Base-by-base conservation (phyloP, 352 stramenopile genomes). In the Globisporangium lucens region DNA sequence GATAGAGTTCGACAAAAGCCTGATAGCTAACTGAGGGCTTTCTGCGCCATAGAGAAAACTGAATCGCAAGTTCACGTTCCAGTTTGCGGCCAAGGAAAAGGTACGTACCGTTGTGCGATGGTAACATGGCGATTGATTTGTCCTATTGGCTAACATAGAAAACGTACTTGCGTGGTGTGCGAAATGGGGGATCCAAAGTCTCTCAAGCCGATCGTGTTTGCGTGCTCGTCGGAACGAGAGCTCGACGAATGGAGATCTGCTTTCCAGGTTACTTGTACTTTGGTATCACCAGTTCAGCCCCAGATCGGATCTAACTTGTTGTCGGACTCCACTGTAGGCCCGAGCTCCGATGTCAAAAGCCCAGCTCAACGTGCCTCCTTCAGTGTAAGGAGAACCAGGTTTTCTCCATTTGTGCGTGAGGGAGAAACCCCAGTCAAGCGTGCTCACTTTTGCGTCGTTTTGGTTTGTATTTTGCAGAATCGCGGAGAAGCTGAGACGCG, bases 61-160 rank as follows among this genome's bases (percentile, higher is more conserved):
- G 46, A 78, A 72, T 38, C 82, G 82, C 58, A 89, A 90, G 60
- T 80, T 87, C 68, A 74, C 65, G 22, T 91, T 93, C 58, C 82
- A 90, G 43, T 71, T 91, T 29, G 63, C 84, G 10, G 66, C 79
- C 0, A 80, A 74, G 30, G 67, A 82, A 47, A 89, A 90, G 72
- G 81, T 88, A 35, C n/a, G 81, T 88, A 35, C n/a, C 47, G 22
- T 7, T 9, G 51, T 9, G 51, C 9, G 13, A 33, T 33, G 30
- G 30, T 24, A 24, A 24, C 24, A 24, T 24, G 24, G 24, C 24
- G 24, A 24, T 24, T 24, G 24, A 24, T 24, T 24, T 24, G 24
- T 33, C 30, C 30, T 33, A 33, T 0, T 33, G 30, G 3, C 30
- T 33, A 4, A 33, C 30, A 33, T 33, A 33, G 3, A 33, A 33